Base-by-base conservation (phyloP, 1,139 yeast genomes). In the Geotrichum siamense region DNA sequence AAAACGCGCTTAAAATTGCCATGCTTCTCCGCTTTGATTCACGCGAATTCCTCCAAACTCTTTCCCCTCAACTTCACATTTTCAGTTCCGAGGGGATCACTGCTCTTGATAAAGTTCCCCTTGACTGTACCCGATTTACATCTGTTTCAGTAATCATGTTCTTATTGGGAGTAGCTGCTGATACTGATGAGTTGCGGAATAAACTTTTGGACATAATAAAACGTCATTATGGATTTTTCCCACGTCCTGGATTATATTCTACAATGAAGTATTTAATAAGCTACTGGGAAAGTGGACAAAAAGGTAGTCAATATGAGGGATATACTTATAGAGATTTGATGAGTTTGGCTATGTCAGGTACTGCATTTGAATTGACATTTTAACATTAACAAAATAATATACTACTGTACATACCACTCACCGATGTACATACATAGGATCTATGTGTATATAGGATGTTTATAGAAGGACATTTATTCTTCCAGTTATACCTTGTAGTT, bases 141-240 rank as follows among this genome's bases (percentile, higher is more conserved):
- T 37, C 51, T 1, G 53, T 51, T 51, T 51, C 57, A 15, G 12
- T 39, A 10, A 21, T 34, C 5, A 28, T 54, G 20, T 54, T 55
- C 55, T 51, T 52, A 36, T 25, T 54, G 21, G 58, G 58, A 3
- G 44, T 53, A 6, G 43, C 45, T 10, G 26, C 26, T 8, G 26
- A 23, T 23, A 8, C 26, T 6, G 10, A 8, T 23, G 9, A 23
- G 10, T 8, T 10, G 26, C 6, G 26, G 10, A 10, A 23, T 8
- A 10, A 8, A 8, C 26, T 23, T 10, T 8, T 23, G 26, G 10
- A 23, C 10, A 10, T 8, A 23, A 23, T 23, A 8, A 23, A 23
- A 6, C 6, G 26, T 6, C 10, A 23, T 23, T 23, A 23, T 10
- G 6, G 9, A 10, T 10, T 8, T 23, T 8, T 8, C 26, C 26